Percentiles rank a stretch among this genome's conserved stretches.
Conservation (phyloP, 73 alveolate genomes). For the Symbiodinium natans region DNA sequence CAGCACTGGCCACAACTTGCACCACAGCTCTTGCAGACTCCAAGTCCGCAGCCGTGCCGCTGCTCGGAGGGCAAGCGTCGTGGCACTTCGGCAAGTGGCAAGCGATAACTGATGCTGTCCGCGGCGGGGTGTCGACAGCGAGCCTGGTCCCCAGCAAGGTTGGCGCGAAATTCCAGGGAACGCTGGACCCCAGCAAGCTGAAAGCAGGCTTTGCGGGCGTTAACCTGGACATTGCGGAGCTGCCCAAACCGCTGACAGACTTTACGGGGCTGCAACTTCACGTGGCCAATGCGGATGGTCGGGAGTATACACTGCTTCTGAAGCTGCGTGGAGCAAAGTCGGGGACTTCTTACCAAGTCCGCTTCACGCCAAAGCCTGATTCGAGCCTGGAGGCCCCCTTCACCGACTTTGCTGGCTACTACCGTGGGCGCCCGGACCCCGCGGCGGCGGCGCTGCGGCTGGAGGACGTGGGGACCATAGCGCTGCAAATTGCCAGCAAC, state of each 20-base stretch:
- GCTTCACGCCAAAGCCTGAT: neutral
- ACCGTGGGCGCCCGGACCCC: slow-evolving; percentile 45
- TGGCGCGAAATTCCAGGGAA: neutral
- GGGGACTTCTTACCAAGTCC: neutral
- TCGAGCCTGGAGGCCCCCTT: neutral
- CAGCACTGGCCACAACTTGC: neutral
- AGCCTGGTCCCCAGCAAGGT: neutral
- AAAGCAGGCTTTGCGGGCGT: neutral
- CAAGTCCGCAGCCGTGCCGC: neutral
- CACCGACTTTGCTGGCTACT: neutral
- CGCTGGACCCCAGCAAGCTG: neutral
- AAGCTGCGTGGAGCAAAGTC: slow-evolving; percentile 21
- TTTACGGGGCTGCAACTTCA: neutral
- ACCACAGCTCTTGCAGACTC: neutral
- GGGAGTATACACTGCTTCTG: slow-evolving; percentile 65
- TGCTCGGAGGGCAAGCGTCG: neutral
- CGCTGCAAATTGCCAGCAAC: slow-evolving; percentile 72
- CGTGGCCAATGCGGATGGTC: slow-evolving; percentile 29
- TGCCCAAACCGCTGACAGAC: neutral
- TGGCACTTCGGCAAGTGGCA: slow-evolving; percentile 50
- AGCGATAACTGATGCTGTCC: slow-evolving; percentile 72
- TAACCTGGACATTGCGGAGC: neutral
- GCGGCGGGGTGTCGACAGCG: slow-evolving; percentile 85
- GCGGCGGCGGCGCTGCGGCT: slow-evolving; percentile 1
- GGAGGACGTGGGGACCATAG: neutral